Base-by-base conservation (phyloP, 768 basidiomycete genomes). In the Rhodotorula graminis region DNA sequence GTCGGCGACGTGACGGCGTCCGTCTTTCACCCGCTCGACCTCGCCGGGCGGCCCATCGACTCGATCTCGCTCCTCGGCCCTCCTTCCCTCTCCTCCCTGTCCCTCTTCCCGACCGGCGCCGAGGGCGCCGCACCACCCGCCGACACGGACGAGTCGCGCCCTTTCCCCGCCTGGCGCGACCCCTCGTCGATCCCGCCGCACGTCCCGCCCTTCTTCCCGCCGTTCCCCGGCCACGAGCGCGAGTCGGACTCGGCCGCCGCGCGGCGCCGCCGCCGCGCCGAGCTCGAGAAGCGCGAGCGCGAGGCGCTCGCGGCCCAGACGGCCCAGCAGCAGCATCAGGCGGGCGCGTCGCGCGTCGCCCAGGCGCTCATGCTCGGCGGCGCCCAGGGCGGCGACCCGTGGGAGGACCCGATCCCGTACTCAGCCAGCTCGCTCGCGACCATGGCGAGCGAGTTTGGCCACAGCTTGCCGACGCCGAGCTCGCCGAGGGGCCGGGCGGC, bases 111-210 rank as follows among this genome's bases (percentile, higher is more conserved):
- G 11, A 31, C 33, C 23, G 42, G 4, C 8, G 64, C 60, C 12
- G 53, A 57, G 46, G 53, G 29, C n/a, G 53, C 50, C 23, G 23
- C 50, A 25, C 19, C 31, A 2, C 31, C 21, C 31, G 62, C 64
- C 8, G 14, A 46, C 44, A 46, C 58, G 14, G 70, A 46, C 23
- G 67, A 61, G 50, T 16, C 33, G 14, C 55, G 67, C 8, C 71
- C 71, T 4, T 72, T 65, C 64, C 59, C 72, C 5, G 64, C 67
- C 3, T 74, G 73, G 73, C 33, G 69, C 33, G 73, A 74, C 65
- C 52, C 46, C 0, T 0, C 50, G 25, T 42, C 49, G 0, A 50
- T 70, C 47, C 73, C 73, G 2, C 12, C n/a, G 33, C 67, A 52
- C 29, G 69, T 76, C 2, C 69, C 61, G n/a, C 46, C 59, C 2